Base-by-base conservation (phyloP, 495 filamentous ascomycete genomes). In the Beverwykella pulmonaria region DNA sequence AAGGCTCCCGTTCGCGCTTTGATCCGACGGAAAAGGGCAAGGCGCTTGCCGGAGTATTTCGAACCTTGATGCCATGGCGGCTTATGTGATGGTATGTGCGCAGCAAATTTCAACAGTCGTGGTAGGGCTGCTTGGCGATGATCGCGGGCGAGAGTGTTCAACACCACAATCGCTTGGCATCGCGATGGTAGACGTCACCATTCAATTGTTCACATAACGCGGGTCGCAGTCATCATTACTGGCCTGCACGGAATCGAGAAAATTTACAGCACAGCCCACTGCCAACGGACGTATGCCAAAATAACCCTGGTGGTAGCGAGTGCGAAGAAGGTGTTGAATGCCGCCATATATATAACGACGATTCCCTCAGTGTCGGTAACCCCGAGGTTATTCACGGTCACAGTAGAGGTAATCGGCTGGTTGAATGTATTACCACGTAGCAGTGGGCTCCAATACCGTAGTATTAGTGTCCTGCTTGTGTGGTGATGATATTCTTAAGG, bases 111-210 rank as follows among this genome's bases (percentile, higher is more conserved):
- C 39, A n/a, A 44, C 32, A 5, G 6, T 34, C 32, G 32, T 6
- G 12, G 32, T n/a, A n/a, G 32, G 6, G 32, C 12, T 12, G 32
- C 12, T 34, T 53, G 7, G 26, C 30, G 60, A 32, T 63, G 65
- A 68, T 63, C 52, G 29, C 59, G 58, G 53, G 17, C 47, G 20
- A 14, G 22, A 68, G 41, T 63, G 27, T 59, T 30, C 34, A 57
- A 39, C 15, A 6, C 29, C 29, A 12, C 10, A 59, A 68, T 68
- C 53, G 59, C 65, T 68, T 68, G 65, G 65, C 65, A 63, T 60
- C 41, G 46, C 46, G 48, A 58, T 68, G 27, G 39, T 19, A 19
- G 25, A 49, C 65, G 58, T 68, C 58, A 68, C 56, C 58, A 52
- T 14, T 27, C 6, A 2, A 47, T 19, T 20, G 34, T 39, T 26